Percentiles rank a stretch among this genome's conserved stretches.
Evolutionary conservation across 257 asterid genomes (phyloP).

Genomic region (Penstemon davidsonii): DNA sequence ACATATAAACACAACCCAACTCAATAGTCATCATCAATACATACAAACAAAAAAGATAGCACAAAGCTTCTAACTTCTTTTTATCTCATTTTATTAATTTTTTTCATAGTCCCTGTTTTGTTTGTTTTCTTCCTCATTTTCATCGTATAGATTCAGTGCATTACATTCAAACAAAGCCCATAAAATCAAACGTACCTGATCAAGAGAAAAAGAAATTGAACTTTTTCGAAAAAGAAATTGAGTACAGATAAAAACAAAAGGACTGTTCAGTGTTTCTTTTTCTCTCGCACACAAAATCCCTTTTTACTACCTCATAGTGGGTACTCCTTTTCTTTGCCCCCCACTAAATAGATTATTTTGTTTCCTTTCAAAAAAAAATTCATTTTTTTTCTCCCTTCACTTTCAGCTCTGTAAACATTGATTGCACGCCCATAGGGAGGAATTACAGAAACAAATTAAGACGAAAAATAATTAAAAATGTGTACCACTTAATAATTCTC

Average conservation of each 20-base stretch:
- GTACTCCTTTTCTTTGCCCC: too few relatives aligned
- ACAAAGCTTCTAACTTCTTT: conserved; percentile 21
- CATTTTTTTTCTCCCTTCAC: too few relatives aligned
- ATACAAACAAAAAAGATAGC: conserved; percentile 45
- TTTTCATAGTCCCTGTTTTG: conserved; percentile 28
- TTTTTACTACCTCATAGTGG: too few relatives aligned
- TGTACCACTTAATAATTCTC: too few relatives aligned
- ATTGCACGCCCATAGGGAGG: too few relatives aligned
- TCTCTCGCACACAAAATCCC: too few relatives aligned
- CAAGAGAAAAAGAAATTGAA: not conserved
- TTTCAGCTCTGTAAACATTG: too few relatives aligned
- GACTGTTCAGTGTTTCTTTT: not conserved
- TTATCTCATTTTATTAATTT: conserved; percentile 14
- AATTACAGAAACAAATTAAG: too few relatives aligned
- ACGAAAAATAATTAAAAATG: too few relatives aligned
- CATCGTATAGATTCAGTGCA: conserved; percentile 38
- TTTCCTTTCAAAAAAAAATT: too few relatives aligned
- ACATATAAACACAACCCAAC: conserved; percentile 40
- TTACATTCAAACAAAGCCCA: conserved; percentile 27
- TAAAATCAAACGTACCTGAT: conserved; percentile 37
- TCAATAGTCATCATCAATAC: conserved; percentile 49
- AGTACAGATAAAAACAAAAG: conserved; percentile 1
- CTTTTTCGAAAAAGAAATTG: not conserved
- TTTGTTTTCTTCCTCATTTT: conserved; percentile 28
- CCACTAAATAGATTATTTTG: too few relatives aligned